Evolutionary conservation across 306 rosid species (phyloP).

Genomic region (Rubus idaeus): DNA sequence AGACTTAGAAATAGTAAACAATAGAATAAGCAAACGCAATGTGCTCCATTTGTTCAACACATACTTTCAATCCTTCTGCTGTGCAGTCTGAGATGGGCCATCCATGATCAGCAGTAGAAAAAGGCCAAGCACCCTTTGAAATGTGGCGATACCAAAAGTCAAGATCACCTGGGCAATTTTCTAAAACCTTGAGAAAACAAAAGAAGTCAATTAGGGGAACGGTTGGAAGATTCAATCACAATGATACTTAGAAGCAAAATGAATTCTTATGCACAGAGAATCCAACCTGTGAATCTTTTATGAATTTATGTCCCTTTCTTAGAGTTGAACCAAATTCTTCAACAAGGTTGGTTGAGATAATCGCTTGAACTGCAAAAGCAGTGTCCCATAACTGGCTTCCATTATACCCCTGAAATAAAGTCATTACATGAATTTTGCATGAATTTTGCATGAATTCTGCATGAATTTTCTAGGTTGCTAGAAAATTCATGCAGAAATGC

Average conservation of each 20-base stretch:
- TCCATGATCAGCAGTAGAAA: conserved; percentile 85
- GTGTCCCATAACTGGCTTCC: conserved; percentile 98
- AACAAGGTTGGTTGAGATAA: conserved; percentile 64
- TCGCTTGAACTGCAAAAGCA: conserved; percentile 81
- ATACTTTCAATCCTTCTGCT: conserved; percentile 82
- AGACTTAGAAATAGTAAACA: conserved; percentile 18
- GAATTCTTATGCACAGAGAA: conserved; percentile 12
- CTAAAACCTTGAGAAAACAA: conserved; percentile 49
- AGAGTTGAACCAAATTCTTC: conserved; percentile 69
- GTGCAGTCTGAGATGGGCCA: conserved; percentile 99
- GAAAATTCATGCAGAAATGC: not conserved
- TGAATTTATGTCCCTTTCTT: conserved; percentile 64
- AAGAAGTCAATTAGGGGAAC: conserved; percentile 13
- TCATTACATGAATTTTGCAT: conserved; percentile 13
- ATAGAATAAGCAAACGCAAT: conserved; percentile 9
- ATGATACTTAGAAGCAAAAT: conserved; percentile 12
- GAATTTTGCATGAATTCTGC: no score
- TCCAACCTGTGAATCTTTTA: conserved; percentile 76
- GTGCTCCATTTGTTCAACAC: conserved; percentile 19
- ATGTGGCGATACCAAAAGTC: conserved; percentile 81
- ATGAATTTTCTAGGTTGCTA: not conserved
- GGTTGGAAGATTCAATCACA: not conserved
- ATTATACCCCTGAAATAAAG: conserved; percentile 80
- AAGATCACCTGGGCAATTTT: conserved; percentile 73
- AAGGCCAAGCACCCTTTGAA: conserved; percentile 96